Percentiles rank a stretch among this genome's conserved stretches.
Evolutionary conservation across 78 protist species (phyloP).

Genomic region (Bodo saltans): DNA sequence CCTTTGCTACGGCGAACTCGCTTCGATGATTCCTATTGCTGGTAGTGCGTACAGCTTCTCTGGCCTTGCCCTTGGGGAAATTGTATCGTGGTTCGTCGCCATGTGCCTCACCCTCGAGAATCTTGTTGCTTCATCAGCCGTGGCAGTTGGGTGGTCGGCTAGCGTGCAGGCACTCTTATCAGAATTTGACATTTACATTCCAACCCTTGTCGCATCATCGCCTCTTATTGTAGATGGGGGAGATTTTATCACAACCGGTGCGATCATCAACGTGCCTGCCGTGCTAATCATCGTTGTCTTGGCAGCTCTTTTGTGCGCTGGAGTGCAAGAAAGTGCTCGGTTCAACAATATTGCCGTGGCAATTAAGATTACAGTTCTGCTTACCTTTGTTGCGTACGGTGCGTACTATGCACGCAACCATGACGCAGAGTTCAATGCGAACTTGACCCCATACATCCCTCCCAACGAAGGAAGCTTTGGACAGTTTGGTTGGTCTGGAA

Average conservation of each 20-base stretch:
- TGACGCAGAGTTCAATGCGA: background rate
- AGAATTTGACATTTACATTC: background rate
- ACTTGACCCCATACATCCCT: background rate
- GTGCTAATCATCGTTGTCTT: slow-evolving; percentile 16
- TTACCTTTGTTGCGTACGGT: background rate
- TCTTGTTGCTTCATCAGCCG: slow-evolving; percentile 53
- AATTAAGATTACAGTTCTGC: slow-evolving; percentile 32
- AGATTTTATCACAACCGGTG: background rate
- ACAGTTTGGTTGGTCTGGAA: slow-evolving; percentile 25
- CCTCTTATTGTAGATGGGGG: background rate
- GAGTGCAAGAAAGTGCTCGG: slow-evolving; percentile 46
- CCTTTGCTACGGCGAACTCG: slow-evolving; percentile 59
- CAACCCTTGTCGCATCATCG: background rate
- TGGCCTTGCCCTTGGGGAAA: slow-evolving; percentile 49
- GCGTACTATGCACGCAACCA: background rate
- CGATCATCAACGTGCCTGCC: background rate
- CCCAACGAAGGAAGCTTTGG: background rate
- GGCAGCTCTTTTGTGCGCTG: slow-evolving; percentile 42
- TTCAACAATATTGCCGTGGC: slow-evolving; percentile 33
- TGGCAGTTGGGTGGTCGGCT: slow-evolving; percentile 59
- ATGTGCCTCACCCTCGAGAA: slow-evolving; percentile 56
- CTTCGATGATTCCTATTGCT: slow-evolving; percentile 46
- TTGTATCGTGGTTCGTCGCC: slow-evolving; percentile 54
- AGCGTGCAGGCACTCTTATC: slow-evolving; percentile 25
- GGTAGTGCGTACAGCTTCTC: slow-evolving; percentile 69